Evolutionary conservation across 345 rosid genomes (phyloP), one percentile per base, ranked within the genome.

Genomic region (Eucalyptus marginata): DNA sequence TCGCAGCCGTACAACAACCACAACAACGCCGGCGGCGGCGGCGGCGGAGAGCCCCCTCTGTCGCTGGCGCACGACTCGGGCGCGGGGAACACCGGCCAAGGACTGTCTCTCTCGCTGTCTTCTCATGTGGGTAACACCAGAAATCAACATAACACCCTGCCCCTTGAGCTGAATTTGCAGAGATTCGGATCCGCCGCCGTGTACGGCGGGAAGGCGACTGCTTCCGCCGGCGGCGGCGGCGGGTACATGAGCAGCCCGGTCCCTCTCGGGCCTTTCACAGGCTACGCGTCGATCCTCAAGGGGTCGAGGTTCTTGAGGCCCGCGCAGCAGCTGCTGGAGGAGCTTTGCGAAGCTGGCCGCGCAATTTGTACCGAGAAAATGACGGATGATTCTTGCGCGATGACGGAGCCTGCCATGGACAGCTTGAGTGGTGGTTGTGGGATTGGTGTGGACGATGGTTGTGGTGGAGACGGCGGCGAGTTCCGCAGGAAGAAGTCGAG

Each of bases 301-400:
- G 99, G 95, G 58, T 97, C 99, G 11, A 96, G 95, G 88, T 97
- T 97, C 90, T 90, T 97, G 93, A 96, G 93, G 91, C 99, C 99
- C 9, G 97, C 99, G 2, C 98, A 97, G 86, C 94, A 92, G 91
- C 93, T 97, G 89, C 94, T 97, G 62, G 97, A 96, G 87, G 98
- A 96, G 93, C 91, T 97, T 86, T 94, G 93, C 88, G 95, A 95
- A 87, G 96, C 94, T 17, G 99, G 96, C 81, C 92, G 94, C 25
- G 94, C 93, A 58, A 90, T 93, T 91, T 92, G 91, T 79, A 86
- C 89, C 86, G 97, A 96, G 29, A 95, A 93, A 87, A 86, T 50
- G 14, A 22, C 54, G 71, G 33, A 87, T 44, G 52, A 95, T 90
- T 92, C 93, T 14, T 91, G 95, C 81, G 86, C 95, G 90, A 90